These are phyloP conservation scores for Lactarius hatsudake DNA, from an alignment of 768 basidiomycete genomes.

Conservation along the genomic window DNA sequence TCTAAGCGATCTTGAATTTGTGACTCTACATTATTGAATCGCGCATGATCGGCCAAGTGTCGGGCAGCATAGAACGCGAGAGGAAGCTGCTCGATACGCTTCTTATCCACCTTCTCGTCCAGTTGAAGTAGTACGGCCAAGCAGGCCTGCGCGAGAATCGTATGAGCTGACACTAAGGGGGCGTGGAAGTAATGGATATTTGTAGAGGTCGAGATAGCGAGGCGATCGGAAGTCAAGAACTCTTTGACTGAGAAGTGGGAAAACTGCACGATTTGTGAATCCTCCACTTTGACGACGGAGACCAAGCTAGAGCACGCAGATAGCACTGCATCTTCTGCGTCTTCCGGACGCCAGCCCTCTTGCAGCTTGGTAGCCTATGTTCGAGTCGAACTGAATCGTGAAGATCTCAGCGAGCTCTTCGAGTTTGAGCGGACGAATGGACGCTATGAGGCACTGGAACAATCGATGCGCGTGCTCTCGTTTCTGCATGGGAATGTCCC, in stretches of 20 bases:
- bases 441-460: neutral
- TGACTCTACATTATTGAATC: neutral
- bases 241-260: neutral
- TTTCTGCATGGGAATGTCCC: neutral
- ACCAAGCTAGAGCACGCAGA: neutral
- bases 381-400: neutral
- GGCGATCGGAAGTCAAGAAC: slow-evolving; percentile 5
- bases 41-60: slow-evolving; percentile 4
- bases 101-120: neutral
- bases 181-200: neutral
- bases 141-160: neutral
- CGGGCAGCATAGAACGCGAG: neutral
- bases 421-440: neutral
- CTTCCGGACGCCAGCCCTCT: neutral
- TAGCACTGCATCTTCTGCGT: neutral
- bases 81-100: neutral
- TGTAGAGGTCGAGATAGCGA: neutral
- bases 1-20: neutral
- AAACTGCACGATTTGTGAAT: neutral
- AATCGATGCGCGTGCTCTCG: neutral
- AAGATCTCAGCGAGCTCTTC: slow-evolving; percentile 6
- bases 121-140: neutral
- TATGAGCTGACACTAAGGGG: neutral
- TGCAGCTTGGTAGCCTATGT: neutral
- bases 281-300: neutral